These are phyloP conservation scores for Fusarium graminum DNA, from an alignment of 2,329 filamentous ascomycete genomes.

Conservation along the genomic window DNA sequence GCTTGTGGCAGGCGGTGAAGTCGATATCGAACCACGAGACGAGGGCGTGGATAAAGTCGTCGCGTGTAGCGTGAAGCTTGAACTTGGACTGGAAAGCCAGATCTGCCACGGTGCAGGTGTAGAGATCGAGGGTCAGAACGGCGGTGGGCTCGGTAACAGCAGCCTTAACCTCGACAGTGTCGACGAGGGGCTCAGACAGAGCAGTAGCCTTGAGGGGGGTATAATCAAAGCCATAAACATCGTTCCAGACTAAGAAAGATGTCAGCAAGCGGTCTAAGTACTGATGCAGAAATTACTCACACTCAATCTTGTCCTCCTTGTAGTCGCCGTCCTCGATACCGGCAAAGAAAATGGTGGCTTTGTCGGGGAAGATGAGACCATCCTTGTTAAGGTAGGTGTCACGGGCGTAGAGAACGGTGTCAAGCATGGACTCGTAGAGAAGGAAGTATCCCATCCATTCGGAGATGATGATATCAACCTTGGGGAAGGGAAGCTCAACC, in stretches of 20 bases:
- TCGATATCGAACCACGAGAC: constrained; percentile 99
- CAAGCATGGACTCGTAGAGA: constrained; percentile 98
- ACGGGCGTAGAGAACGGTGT: constrained; percentile 96
- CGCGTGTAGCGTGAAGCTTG: constrained; percentile 80
- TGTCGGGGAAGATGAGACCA: constrained; percentile 97
- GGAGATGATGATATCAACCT: constrained; percentile 99
- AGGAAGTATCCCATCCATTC: constrained; percentile 99
- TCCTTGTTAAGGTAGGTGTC: constrained; percentile 90
- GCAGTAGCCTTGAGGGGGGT: constrained; percentile 92
- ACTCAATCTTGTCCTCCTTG: constrained; percentile 99
- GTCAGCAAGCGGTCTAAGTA: constrained; percentile 9
- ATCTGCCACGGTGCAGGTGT: constrained; percentile 87
- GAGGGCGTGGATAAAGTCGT: constrained; percentile 95
- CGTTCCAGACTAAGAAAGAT: constrained; percentile 86
- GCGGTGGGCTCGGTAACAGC: constrained; percentile 91
- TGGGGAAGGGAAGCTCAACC: constrained; percentile 89
- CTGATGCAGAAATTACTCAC: constrained; percentile 67
- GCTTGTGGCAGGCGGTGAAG: constrained; percentile 98
- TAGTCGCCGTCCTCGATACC: constrained; percentile 99
- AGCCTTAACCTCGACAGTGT: constrained; percentile 97
- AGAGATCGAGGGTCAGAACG: constrained; percentile 90
- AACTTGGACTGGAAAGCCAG: constrained; percentile 84
- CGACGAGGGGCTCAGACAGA: constrained; percentile 94
- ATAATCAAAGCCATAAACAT: constrained; percentile 98
- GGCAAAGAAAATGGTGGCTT: constrained; percentile 96